Evolutionary conservation across 1,284 basidiomycete genomes (phyloP).

Genomic region (Singerocomus inundabilis): DNA sequence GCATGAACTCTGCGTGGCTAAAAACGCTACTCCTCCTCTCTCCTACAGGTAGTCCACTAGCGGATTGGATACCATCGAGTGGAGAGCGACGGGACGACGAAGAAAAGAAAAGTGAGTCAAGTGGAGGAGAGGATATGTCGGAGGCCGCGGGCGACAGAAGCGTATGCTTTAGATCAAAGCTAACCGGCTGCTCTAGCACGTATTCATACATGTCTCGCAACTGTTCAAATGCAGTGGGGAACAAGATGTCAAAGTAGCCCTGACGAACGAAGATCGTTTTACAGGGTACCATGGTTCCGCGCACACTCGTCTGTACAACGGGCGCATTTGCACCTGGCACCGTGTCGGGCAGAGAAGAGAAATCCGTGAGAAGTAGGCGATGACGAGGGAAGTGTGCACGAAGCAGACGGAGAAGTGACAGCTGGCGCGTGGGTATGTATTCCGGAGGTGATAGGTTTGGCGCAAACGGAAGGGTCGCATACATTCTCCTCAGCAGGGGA

Average conservation of each 20-base stretch:
- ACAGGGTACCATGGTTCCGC: conserved; percentile 84
- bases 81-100: conserved; percentile 58
- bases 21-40: conserved; percentile 78
- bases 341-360: conserved; percentile 84
- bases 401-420: conserved; percentile 84
- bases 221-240: conserved; percentile 90
- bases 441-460: conserved; percentile 91
- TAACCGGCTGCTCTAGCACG: conserved; percentile 60
- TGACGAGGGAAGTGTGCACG: conserved; percentile 87
- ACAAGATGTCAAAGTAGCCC: conserved; percentile 99
- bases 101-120: conserved; percentile 69
- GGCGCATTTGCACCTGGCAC: conserved; percentile 86
- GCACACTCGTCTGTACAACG: conserved; percentile 93
- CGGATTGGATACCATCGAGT: conserved; percentile 63
- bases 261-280: conserved; percentile 90
- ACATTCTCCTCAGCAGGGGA: conserved; percentile 57
- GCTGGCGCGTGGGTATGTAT: conserved; percentile 91
- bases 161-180: conserved; percentile 31
- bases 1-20: conserved; percentile 83
- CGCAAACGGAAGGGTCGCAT: conserved; percentile 77
- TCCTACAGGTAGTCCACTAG: conserved; percentile 76
- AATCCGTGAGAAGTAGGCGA: conserved; percentile 91
- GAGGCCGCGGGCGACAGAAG: conserved; percentile 45
- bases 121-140: conserved; percentile 48
- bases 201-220: conserved; percentile 88